Base-by-base conservation (phyloP, 2,329 filamentous ascomycete genomes). In the Alternaria gansuensis region DNA sequence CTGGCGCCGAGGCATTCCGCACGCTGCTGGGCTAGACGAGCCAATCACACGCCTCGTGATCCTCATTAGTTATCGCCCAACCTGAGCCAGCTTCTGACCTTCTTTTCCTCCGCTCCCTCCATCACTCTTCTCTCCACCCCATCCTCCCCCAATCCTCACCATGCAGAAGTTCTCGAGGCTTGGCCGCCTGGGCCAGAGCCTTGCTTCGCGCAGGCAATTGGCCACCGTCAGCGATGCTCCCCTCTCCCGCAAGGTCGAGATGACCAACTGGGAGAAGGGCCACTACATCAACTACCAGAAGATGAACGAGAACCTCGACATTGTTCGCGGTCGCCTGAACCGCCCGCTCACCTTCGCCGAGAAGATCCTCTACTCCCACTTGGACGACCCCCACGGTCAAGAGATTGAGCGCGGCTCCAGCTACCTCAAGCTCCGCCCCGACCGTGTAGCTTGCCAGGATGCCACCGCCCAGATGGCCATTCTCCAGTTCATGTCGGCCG, bases 401-500 rank as follows among this genome's bases (percentile, higher is more conserved):
- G 94, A 98, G 50, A 96, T 99, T 74, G 88, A 97, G 88, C 92
- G 95, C 79, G 95, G 95, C 76, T 88, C 87, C 74, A 97, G 93
- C 61, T 98, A 99, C 83, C 88, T 99, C 70, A 97, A 94, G 85
- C 89, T 99, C 71, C 91, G 95, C 69, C 95, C 95, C 58, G 95
- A 99, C 79, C 92, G 95, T 81, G 95, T 99, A 75, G 95, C 95
- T 80, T 98, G 95, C 86, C 95, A 99, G 85, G 95, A 99, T 87
- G 95, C 95, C 78, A 98, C 95, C 61, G 95, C 95, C 66, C 95
- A 99, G 87, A 99, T 99, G 95, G 95, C 95, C 67, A 97, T 99
- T 71, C 87, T 99, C 60, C 95, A 99, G 85, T 99, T 99, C 87
- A 99, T 99, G 93, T 97, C 92, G 55, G 94, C 95, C 62, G 94